These are phyloP conservation scores for Cochlearia excelsa DNA, from an alignment of 345 rosid species.

Conservation along the genomic window DNA sequence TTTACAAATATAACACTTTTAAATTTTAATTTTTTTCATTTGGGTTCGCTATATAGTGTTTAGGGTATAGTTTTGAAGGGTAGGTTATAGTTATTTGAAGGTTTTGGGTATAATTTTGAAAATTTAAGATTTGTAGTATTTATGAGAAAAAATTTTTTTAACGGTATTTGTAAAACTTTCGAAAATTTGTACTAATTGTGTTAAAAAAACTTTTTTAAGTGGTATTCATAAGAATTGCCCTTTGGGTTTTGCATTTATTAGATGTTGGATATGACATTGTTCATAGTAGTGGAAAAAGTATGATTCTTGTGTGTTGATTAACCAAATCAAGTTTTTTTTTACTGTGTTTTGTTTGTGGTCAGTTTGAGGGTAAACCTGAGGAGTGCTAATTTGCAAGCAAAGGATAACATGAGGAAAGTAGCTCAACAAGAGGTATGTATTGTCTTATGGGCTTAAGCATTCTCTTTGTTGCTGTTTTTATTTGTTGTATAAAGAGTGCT, in stretches of 20 bases:
- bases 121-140: too few relatives aligned
- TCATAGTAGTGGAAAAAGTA: constrained; percentile 5
- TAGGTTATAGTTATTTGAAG: too few relatives aligned
- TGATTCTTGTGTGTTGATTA: neutral
- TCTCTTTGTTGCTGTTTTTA: constrained; percentile 1
- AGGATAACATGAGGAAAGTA: constrained; percentile 77
- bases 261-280: neutral
- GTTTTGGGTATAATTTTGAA: too few relatives aligned
- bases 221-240: too few relatives aligned
- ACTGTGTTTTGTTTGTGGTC: constrained; percentile 22
- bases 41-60: too few relatives aligned
- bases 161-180: too few relatives aligned
- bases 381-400: constrained; percentile 90
- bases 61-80: too few relatives aligned
- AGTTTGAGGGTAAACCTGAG: constrained; percentile 69
- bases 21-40: neutral
- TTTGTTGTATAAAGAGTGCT: constrained; percentile 4
- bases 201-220: too few relatives aligned
- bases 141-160: too few relatives aligned
- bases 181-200: too few relatives aligned
- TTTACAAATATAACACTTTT: neutral
- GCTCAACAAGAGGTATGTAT: constrained; percentile 71
- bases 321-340: neutral
- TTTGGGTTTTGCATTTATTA: neutral
- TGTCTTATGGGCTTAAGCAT: neutral